These are phyloP conservation scores for Didymella pinodella DNA, from an alignment of 2,329 filamentous ascomycete species.

Conservation along the genomic window DNA sequence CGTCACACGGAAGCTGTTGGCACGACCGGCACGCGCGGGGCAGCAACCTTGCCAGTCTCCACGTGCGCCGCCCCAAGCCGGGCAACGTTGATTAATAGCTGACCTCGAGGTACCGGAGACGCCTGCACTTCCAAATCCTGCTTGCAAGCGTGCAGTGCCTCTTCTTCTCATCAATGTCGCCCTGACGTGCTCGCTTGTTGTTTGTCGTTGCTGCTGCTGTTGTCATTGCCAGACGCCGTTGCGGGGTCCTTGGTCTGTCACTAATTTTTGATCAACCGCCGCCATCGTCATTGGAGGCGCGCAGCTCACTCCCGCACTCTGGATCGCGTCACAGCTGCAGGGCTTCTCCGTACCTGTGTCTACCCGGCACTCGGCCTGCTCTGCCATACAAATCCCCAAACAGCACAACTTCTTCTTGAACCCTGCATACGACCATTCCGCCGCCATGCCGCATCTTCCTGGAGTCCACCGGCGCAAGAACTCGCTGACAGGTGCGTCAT, in stretches of 20 bases:
- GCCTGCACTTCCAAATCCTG: slow-evolving; percentile 11
- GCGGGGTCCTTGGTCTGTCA: slow-evolving; percentile 26
- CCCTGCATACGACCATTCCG: neutral
- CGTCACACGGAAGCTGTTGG: slow-evolving; percentile 21
- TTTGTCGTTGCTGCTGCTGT: neutral
- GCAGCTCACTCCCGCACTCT: slow-evolving; percentile 27
- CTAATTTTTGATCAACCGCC: slow-evolving; percentile 29
- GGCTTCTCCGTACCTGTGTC: slow-evolving; percentile 24
- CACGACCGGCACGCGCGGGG: slow-evolving; percentile 14
- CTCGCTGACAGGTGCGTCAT: slow-evolving; percentile 43
- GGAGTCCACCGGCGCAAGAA: slow-evolving; percentile 36
- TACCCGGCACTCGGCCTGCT: slow-evolving; percentile 21
- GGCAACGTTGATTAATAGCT: slow-evolving; percentile 12
- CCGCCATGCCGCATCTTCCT: slow-evolving; percentile 51
- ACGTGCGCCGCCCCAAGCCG: slow-evolving; percentile 9
- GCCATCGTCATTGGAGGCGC: slow-evolving; percentile 37
- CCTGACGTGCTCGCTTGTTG: slow-evolving; percentile 13
- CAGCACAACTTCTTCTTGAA: neutral
- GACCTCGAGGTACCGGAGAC: slow-evolving; percentile 6
- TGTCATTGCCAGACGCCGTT: slow-evolving; percentile 6
- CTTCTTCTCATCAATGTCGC: neutral
- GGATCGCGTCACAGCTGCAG: slow-evolving; percentile 25
- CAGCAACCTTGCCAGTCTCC: slow-evolving; percentile 2
- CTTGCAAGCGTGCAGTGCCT: slow-evolving; percentile 3
- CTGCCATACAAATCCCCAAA: neutral